Base-by-base conservation (phyloP, 768 basidiomycete species). In the Tylopilus sp. region DNA sequence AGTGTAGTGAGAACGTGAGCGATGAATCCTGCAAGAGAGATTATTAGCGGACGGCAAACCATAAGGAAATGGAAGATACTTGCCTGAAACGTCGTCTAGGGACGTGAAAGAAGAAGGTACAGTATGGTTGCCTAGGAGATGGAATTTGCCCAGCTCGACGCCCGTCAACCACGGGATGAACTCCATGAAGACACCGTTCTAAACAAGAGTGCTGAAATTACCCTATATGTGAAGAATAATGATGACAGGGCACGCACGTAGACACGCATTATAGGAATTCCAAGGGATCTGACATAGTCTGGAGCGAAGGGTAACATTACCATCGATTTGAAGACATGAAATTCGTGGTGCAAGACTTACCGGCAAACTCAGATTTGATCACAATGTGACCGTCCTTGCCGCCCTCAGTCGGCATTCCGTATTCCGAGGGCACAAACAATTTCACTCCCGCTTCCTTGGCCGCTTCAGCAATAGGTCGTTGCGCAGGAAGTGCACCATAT, bases 341-440 rank as follows among this genome's bases (percentile, higher is more conserved):
- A n/a, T n/a, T n/a, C n/a, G n/a, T n/a, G n/a, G n/a, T n/a, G n/a
- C n/a, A n/a, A n/a, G n/a, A 30, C 60, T 17, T 40, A 52, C 63
- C 53, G 3, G 59, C 36, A 17, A 65, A 68, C 28, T 50, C 50
- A 41, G 37, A 48, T 46, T 68, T 63, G 44, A 29, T 34, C n/a
- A 37, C 52, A 21, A 65, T 40, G n/a, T 55, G 26, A 13, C 65
- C 49, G 19, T 63, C 60, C 34, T 43, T 65, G 59, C 3, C 53
- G 4, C 68, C 57, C 30, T 54, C 69, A 24, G 55, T 52, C 12
- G 62, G 62, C 5, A 51, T 50, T 48, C 55, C 55, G 25, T 48
- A 72, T 44, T 71, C 70, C 29, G 67, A 69, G 3, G 70, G 71
- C 24, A 73, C 54, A 31, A 63, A 69, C 31, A 69, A 43, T 34